Evolutionary conservation across 2,329 filamentous ascomycete species (phyloP).

Genomic region (Aurifilum marmelostoma): DNA sequence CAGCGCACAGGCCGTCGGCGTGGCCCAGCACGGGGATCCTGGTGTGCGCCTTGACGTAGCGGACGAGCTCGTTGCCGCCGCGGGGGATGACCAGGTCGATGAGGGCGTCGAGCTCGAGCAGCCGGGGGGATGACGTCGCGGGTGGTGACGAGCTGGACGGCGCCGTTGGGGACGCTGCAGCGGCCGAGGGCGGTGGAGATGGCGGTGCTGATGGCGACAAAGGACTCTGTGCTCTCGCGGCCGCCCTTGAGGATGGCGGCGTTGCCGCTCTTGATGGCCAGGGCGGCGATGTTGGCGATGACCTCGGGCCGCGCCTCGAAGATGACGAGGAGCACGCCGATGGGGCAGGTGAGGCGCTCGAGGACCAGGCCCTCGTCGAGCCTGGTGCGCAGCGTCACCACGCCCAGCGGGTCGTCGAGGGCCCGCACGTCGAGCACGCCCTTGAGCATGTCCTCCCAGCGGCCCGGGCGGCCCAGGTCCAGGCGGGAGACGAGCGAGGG

Average conservation of each 20-base stretch:
- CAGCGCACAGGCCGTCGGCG: constrained; percentile 88
- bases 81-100: constrained; percentile 96
- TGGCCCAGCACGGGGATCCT: constrained; percentile 96
- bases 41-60: constrained; percentile 86
- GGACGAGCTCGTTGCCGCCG: constrained; percentile 86
- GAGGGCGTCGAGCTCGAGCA: constrained; percentile 82
- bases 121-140: constrained; percentile 85
- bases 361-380: constrained; percentile 85
- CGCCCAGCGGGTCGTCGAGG: constrained; percentile 90
- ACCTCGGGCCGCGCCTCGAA: constrained; percentile 98
- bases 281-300: constrained; percentile 94
- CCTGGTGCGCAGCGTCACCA: constrained; percentile 78
- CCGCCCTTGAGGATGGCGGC: constrained; percentile 96
- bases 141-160: constrained; percentile 92
- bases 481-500: constrained; percentile 85
- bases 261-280: constrained; percentile 97
- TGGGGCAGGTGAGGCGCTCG: constrained; percentile 89
- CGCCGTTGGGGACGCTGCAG: constrained; percentile 79
- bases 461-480: constrained; percentile 82
- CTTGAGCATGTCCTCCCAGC: constrained; percentile 97
- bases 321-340: constrained; percentile 96
- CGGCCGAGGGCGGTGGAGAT: constrained; percentile 76
- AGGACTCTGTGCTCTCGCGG: constrained; percentile 95
- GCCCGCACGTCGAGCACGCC: constrained; percentile 87
- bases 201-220: constrained; percentile 83